A percentile compares a stretch with the other conserved stretches of the same genome.
Evolutionary conservation across 306 rosid genomes (phyloP).

Genomic region (Erythrophleum fordii): DNA sequence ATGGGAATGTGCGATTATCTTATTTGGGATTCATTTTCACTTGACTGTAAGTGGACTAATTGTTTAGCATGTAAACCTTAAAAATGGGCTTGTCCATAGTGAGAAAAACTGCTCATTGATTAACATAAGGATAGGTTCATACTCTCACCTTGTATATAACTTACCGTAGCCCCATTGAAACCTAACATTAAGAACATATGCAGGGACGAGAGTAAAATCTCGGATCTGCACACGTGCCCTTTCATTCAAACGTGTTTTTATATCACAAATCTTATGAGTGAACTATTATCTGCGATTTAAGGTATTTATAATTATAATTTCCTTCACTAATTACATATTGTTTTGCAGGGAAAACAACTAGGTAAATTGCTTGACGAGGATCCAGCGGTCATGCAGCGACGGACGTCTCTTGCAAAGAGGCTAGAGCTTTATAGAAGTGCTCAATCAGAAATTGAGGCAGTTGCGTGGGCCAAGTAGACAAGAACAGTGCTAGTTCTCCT

Average conservation of each 20-base stretch:
- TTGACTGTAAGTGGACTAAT: neutral
- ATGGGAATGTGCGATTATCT: neutral
- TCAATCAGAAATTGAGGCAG: slow-evolving; percentile 86
- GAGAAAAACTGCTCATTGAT: too few relatives aligned
- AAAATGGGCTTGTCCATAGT: neutral
- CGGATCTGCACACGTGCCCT: neutral
- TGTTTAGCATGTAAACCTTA: neutral
- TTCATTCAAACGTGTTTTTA: neutral
- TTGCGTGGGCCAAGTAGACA: slow-evolving; percentile 92
- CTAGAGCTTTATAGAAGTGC: slow-evolving; percentile 94
- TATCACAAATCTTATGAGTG: neutral
- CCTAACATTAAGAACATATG: neutral
- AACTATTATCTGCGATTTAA: neutral
- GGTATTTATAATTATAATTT: neutral
- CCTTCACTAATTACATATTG: neutral
- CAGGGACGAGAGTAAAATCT: neutral
- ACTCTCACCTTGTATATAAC: neutral
- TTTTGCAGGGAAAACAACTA: slow-evolving; percentile 71
- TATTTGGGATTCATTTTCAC: neutral
- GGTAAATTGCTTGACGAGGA: slow-evolving; percentile 85
- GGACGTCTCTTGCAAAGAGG: slow-evolving; percentile 75
- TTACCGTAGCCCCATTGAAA: too few relatives aligned
- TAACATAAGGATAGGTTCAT: neutral
- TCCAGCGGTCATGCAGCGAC: slow-evolving; percentile 91
- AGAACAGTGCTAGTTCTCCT: neutral